Evolutionary conservation across 1,284 basidiomycete genomes (phyloP), one percentile per base, ranked within the genome.

Genomic region (Ustilago sp.): DNA sequence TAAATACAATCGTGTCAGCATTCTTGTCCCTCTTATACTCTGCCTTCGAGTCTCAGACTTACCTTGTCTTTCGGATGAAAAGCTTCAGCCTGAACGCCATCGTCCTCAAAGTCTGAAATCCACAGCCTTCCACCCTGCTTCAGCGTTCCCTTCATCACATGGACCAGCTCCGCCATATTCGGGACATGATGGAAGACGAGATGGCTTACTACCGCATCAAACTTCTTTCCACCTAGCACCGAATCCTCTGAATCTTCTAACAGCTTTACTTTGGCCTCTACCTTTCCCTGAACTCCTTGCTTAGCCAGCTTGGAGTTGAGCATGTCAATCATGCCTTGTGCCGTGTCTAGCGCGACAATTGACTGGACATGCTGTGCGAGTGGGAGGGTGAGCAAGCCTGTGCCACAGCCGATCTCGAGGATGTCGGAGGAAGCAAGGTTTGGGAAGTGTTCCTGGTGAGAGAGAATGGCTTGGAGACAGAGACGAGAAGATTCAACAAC

Each of bases 61-160:
- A 77, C 67, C 63, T 72, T 75, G 32, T 72, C 67, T 39, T 71
- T 79, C n/a, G 77, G 73, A 57, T 75, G 74, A 28, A 75, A 79
- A 45, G 52, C 51, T 50, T 63, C 63, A 0, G 72, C 73, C 38
- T 71, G 73, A 3, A 55, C 50, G 0, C 69, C 68, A 28, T 69
- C 56, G 39, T 79, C 59, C 19, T 79, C 66, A 11, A 79, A 76
- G 56, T 74, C 73, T 6, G 60, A 65, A 38, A 72, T 67, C 74
- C 74, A 77, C 8, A 74, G 39, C n/a, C 59, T 59, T 0, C 60
- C 66, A 1, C 66, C 66, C 5, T 47, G 23, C 41, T 50, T 63
- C 48, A 70, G 28, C 9, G 68, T 67, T 0, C 50, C 63, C 13
- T n/a, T 43, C 70, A 77, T 74, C 9, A 77, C 75, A 3, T 50